A percentile compares a stretch with the other conserved stretches of the same genome.
These are phyloP conservation scores for Dendrothele bispora DNA, from an alignment of 768 basidiomycete genomes.

Conservation along the genomic window DNA sequence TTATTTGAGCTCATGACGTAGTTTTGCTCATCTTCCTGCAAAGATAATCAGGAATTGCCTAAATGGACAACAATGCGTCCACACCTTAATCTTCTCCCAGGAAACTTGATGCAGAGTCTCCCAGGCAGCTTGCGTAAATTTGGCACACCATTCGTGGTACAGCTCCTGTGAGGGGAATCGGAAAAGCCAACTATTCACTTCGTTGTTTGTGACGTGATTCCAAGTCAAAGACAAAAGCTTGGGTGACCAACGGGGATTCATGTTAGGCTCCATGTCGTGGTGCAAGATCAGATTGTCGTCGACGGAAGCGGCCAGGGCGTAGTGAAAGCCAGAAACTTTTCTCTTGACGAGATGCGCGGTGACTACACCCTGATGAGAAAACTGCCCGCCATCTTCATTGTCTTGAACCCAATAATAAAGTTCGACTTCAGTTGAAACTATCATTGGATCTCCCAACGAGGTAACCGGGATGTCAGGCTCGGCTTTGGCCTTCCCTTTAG, in stretches of 20 bases:
- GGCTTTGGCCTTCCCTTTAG: constrained; percentile 20
- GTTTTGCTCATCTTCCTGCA: constrained; percentile 77
- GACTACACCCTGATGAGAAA: constrained; percentile 53
- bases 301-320: constrained; percentile 57
- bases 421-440: constrained; percentile 47
- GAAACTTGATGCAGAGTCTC: constrained; percentile 71
- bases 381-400: constrained; percentile 44
- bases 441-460: constrained; percentile 10
- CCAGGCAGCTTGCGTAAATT: constrained; percentile 76
- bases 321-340: constrained; percentile 46
- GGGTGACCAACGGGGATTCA: constrained; percentile 70
- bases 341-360: constrained; percentile 52
- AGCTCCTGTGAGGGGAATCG: constrained; percentile 57
- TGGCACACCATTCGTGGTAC: constrained; percentile 58
- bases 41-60: background rate
- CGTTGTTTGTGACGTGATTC: constrained; percentile 66
- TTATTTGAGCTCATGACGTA: constrained; percentile 76
- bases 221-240: constrained; percentile 80
- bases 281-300: constrained; percentile 49
- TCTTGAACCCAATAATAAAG: constrained; percentile 65
- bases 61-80: constrained; percentile 9
- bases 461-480: background rate
- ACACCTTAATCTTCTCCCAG: constrained; percentile 82
- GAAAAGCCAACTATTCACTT: constrained; percentile 80
- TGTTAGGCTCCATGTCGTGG: constrained; percentile 63